Evolutionary conservation across 2,329 filamentous ascomycete species (phyloP).

Genomic region (Alternaria atra): DNA sequence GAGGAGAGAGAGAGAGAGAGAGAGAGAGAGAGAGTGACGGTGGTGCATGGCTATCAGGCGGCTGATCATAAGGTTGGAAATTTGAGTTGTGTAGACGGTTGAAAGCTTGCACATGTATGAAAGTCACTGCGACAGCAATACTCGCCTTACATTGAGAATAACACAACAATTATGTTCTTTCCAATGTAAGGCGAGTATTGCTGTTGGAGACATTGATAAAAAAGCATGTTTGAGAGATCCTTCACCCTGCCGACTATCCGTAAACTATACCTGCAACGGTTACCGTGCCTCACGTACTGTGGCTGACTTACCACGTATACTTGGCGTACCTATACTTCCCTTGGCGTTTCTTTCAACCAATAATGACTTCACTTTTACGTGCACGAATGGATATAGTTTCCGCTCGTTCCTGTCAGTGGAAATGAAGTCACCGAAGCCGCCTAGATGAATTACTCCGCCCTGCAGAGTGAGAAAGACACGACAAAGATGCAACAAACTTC

Average conservation of each 20-base stretch:
- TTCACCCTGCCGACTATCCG: neutral
- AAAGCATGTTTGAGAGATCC: neutral
- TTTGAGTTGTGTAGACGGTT: neutral
- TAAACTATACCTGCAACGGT: neutral
- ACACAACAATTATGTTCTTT: neutral
- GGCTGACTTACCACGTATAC: neutral
- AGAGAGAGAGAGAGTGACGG: neutral
- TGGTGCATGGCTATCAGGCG: neutral
- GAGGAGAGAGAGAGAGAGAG: too few relatives aligned
- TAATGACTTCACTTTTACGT: neutral
- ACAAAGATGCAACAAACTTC: too few relatives aligned
- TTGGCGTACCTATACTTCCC: neutral
- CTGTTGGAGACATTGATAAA: neutral
- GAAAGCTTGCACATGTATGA: neutral
- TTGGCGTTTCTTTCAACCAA: neutral
- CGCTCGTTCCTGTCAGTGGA: too few relatives aligned
- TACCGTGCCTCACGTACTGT: neutral
- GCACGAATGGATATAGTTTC: too few relatives aligned
- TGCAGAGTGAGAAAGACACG: too few relatives aligned
- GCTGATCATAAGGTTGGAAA: neutral
- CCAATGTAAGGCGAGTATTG: neutral
- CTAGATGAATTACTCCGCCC: too few relatives aligned
- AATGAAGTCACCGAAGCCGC: too few relatives aligned
- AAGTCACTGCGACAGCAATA: neutral
- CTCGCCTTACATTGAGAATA: neutral